Base-by-base conservation (phyloP, 2,329 filamentous ascomycete species). In the Pyricularia grisea region DNA sequence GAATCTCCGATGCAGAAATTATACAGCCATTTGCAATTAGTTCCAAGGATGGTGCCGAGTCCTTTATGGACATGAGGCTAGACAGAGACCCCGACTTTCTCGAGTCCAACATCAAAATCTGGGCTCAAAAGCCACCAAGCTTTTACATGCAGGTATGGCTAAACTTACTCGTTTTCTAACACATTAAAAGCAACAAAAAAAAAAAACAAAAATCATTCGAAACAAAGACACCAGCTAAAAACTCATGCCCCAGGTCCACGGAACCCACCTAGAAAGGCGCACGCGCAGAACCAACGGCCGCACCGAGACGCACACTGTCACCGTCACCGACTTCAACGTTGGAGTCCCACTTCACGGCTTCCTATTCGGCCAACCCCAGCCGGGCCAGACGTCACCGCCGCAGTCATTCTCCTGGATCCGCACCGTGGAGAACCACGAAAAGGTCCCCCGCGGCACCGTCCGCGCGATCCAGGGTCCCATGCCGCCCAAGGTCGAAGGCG, bases 401-500 rank as follows among this genome's bases (percentile, higher is more conserved):
- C 71, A 70, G 58, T 80, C 82, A 6, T 84, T 81, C 83, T 73
- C 77, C 11, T 72, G 78, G 31, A 71, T 88, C 23, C 77, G 78
- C 11, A 84, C 85, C 0, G 85, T 86, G 0, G 81, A 85, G 66
- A 86, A 89, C 73, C 79, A 82, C 68, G 86, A 90, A 73, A 86
- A 87, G 71, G 85, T 85, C 10, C 83, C 85, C 68, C 88, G 91
- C 23, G 91, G 91, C 28, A 88, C 87, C 3, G 81, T 88, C 67
- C 80, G 87, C 20, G 81, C 83, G 69, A 82, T 78, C 5, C 78
- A 83, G 4, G 87, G 83, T 0, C 83, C 84, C 0, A 61, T 61
- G 58, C 58, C 42, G 42, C 11, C 50, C 50, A 23, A 58, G 50
- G 58, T 6, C n/a, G 0, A 79, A 78, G n/a, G 78, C 81, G n/a